phyloP scores from a whole-genome alignment of 768 basidiomycete species.

The Fomitopsis serialis region DNA sequence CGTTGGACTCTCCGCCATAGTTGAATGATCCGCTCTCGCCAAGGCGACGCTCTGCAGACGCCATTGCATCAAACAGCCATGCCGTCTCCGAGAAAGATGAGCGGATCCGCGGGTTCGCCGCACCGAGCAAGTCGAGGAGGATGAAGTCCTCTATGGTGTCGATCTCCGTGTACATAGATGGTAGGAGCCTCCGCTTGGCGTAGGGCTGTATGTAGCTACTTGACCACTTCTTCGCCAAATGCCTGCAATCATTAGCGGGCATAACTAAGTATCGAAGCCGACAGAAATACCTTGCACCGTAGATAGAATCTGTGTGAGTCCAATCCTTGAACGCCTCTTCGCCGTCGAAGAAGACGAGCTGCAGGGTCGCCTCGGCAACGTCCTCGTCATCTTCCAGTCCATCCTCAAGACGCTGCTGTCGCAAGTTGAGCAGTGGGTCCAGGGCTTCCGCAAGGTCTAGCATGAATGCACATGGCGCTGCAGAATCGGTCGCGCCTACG shows the following conservation, averaged over 20 bases:
- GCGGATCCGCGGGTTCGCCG: constrained; percentile 64
- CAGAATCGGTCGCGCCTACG: constrained; percentile 95
- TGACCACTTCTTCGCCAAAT: constrained; percentile 85
- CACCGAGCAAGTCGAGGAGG: constrained; percentile 88
- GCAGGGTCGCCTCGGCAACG: constrained; percentile 77
- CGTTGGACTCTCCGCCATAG: constrained; percentile 36
- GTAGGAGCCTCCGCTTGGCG: constrained; percentile 49
- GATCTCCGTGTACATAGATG: constrained; percentile 51
- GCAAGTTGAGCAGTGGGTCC: constrained; percentile 62
- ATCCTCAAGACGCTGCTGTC: constrained; percentile 48
- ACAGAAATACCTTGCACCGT: constrained; percentile 82
- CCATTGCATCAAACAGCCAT: constrained; percentile 85
- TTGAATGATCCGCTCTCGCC: constrained; percentile 58
- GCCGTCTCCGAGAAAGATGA: constrained; percentile 86
- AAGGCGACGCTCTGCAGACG: constrained; percentile 65
- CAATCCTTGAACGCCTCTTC: constrained; percentile 94
- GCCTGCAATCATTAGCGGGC: constrained; percentile 40
- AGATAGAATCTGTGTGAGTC: constrained; percentile 87
- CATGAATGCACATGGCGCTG: constrained; percentile 91
- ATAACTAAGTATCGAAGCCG: background rate
- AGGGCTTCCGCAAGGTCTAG: constrained; percentile 87
- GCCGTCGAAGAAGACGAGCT: constrained; percentile 94
- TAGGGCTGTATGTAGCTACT: constrained; percentile 59
- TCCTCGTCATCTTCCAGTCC: constrained; percentile 70
- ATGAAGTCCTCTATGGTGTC: constrained; percentile 85